Base-by-base conservation (phyloP, 1,139 yeast genomes). In the Candida dubliniensis region DNA sequence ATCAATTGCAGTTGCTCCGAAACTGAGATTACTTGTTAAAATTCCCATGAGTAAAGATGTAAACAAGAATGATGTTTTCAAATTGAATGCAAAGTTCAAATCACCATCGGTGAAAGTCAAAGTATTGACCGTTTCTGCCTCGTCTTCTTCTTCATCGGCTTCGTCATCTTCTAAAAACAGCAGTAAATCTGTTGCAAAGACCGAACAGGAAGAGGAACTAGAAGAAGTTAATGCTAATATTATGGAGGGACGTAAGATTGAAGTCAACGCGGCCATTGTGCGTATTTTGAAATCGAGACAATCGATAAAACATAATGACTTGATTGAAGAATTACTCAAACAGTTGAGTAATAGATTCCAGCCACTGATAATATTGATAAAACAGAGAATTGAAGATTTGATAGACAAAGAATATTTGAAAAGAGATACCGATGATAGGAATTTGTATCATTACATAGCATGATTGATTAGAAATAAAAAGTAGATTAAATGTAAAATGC, bases 241-340 rank as follows among this genome's bases (percentile, higher is more conserved):
- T 24, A 46, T 59, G 36, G 72, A 71, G 43, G 81, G 80, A 18
- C 63, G 82, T 41, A 69, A 80, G 51, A 74, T 76, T 45, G 89
- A 84, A 56, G 74, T 87, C 2, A 95, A 88, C 57, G 97, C 98
- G 0, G 95, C 96, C 0, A 79, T 91, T 45, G 96, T 91, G 2
- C 75, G 98, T 44, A 80, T 86, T 9, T 84, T 93, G 93, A 93
- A 93, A 61, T 76, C 87, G 0, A 70, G 91, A 31, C 84, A 82
- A 55, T 64, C 74, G 0, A 58, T 85, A 44, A 71, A 66, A 34
- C 93, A 87, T 59, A 80, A 81, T 51, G 84, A 84, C 46, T 70
- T 91, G 45, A 69, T 87, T 15, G 78, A 77, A 37, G 91, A 84
- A 51, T 81, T 84, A 8, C 75, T 86, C 14, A 74, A 77, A 43